Evolutionary conservation across 2,329 filamentous ascomycete genomes (phyloP), one percentile per base, ranked within the genome.

Genomic region (Alternaria atra): DNA sequence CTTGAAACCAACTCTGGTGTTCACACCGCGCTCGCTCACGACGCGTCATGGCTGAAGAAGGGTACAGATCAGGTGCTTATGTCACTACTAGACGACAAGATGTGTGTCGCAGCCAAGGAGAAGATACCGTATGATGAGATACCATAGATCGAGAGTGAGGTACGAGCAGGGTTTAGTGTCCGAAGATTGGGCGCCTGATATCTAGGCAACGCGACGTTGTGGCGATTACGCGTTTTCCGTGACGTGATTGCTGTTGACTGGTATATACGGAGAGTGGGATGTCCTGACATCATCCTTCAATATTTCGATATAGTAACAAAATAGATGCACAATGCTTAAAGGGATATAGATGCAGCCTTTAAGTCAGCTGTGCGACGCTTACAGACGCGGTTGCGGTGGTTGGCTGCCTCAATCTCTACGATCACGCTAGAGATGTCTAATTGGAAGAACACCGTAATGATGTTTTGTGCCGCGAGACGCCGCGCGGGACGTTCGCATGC

Each of bases 1-100:
- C 47, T 77, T 20, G 73, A 77, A 47, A 71, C 50, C 10, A 56
- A 72, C 0, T 63, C 60, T 46, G 68, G 68, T 6, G 68, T 70
- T 40, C 72, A 74, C 32, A 70, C 73, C 4, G 73, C 74, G 5
- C 65, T 77, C 4, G 73, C 73, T 5, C 74, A 77, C 40, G 74
- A 77, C 52, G 69, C 70, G 1, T 55, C 57, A 6, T 77, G 73
- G 73, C 34, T 77, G 52, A 73, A 69, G 40, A 55, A 70, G 9
- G 69, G 71, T 2, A 60, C 53, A 3, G 69, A 77, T 34, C 3
- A 40, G 32, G 64, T 76, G n/a, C 63, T 77, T 15, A 72, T 76
- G 70, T 68, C 69, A 1, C 52, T 77, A 27, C 58, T 76, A 20
- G 72, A 74, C 37, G 65, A 69, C 5, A 39, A 68, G 15, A 72